A percentile compares a stretch with the other conserved stretches of the same genome.
Evolutionary conservation across 129 eudicot genomes (phyloP).

Genomic region (Mikania micrantha): DNA sequence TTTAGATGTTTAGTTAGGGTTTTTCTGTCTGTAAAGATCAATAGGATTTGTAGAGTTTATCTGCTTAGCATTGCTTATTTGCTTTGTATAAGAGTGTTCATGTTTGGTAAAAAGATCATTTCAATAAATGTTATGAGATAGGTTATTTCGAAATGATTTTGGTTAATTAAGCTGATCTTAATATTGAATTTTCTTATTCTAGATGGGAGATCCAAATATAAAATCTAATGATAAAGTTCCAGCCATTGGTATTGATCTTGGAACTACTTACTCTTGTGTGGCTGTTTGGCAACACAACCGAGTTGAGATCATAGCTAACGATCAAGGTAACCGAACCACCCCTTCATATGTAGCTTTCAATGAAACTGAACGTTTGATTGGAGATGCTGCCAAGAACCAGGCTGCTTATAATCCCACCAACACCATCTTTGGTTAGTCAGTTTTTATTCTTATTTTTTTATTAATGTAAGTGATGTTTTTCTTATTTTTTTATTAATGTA

Average conservation of each 20-base stretch:
- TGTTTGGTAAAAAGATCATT: background rate
- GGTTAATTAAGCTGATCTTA: background rate
- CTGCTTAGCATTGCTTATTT: background rate
- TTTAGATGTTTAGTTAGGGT: background rate
- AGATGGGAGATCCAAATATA: background rate
- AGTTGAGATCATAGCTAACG: too few relatives aligned
- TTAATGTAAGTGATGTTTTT: too few relatives aligned
- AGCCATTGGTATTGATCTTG: constrained; percentile 28
- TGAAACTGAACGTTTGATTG: constrained; percentile 23
- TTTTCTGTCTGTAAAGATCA: too few relatives aligned
- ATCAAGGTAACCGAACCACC: too few relatives aligned
- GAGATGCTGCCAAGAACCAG: constrained; percentile 31
- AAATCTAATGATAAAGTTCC: constrained; percentile 10
- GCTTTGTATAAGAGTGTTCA: background rate
- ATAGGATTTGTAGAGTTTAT: background rate
- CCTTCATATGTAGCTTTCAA: too few relatives aligned
- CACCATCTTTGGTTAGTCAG: constrained; percentile 29
- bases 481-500: too few relatives aligned
- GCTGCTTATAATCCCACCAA: constrained; percentile 25
- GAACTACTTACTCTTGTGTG: too few relatives aligned
- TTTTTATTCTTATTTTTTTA: background rate
- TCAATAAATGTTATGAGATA: background rate
- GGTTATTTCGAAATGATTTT: background rate
- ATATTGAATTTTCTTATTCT: background rate
- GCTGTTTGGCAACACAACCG: too few relatives aligned